phyloP scores from a whole-genome alignment of 2,329 filamentous ascomycete species.

The Colletotrichum liaoningense region DNA sequence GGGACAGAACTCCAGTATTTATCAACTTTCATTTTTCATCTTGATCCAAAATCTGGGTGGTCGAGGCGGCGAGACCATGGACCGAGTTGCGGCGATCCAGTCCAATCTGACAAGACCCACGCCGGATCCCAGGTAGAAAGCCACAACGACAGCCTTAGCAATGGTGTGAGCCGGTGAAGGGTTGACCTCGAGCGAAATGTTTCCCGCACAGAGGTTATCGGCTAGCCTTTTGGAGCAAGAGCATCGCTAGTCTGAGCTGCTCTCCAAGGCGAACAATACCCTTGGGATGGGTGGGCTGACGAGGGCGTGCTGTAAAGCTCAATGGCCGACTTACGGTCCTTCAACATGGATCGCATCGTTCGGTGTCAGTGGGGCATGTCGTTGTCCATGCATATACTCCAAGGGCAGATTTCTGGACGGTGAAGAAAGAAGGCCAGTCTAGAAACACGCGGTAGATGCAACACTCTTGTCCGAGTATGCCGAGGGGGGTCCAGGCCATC shows the following conservation, averaged over 20 bases:
- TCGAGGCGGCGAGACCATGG: background rate
- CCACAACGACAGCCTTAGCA: background rate
- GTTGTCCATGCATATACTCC: background rate
- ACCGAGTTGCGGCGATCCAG: background rate
- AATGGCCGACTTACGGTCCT: constrained; percentile 5
- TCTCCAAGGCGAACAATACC: background rate
- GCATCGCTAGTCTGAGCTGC: background rate
- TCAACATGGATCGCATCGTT: constrained; percentile 8
- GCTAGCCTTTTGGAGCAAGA: constrained; percentile 13
- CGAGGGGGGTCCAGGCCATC: background rate
- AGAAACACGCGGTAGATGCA: background rate
- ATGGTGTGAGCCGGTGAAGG: background rate
- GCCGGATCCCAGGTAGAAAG: background rate
- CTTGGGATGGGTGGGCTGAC: background rate
- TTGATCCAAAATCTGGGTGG: background rate
- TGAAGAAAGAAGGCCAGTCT: background rate
- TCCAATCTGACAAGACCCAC: background rate
- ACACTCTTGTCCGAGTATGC: background rate
- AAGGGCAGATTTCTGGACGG: background rate
- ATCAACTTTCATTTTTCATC: background rate
- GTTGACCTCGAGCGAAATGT: background rate
- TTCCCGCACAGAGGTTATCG: background rate
- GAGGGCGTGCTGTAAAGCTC: background rate
- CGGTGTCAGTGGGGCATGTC: background rate
- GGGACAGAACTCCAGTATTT: constrained; percentile 21